Base-by-base conservation (phyloP, 177 flowering plant genomes). In the Vitis hybrid region DNA sequence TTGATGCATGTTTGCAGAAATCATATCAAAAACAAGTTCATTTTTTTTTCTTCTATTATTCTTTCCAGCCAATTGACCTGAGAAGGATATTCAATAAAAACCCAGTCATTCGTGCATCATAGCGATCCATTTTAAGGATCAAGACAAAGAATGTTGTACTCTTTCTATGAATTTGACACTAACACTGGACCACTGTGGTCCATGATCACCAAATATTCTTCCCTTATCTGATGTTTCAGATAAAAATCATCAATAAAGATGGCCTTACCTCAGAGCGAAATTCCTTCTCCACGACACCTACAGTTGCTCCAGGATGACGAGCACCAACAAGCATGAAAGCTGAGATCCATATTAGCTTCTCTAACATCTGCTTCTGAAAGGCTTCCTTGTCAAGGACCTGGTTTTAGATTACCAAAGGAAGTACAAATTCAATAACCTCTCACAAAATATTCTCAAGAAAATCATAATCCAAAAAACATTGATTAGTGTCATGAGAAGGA, bases 251-350 rank as follows among this genome's bases (percentile, higher is more conserved):
- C 2, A 49, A 45, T n/a, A 5, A 26, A 45, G 14, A 32, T 4
- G 51, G 58, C 21, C 69, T 66, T 79, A 89, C 98, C 89, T 93
- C 98, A 71, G 87, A 84, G 68, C 89, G 84, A 67, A 77, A 82
- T 58, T 91, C 94, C 69, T 87, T 89, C 85, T 95, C 98, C 23
- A 93, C 98, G 64, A 15, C 86, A 70, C 99, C 99, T n/a, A 95
- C 96, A 59, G 93, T 90, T 45, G 97, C 96, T 58, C 97, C 98
- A 54, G 94, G 92, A 86, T 93, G 99, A 32, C 97, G 93, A 26
- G 97, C 96, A 61, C 99, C 99, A 70, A 95, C 99, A 63, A 95
- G 97, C 98, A 95, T 95, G 77, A 95, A 93, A 64, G 97, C 92
- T 4, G 86, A 82, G 13, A 95, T 93, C 99, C 99, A 95, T 68